Base-by-base conservation (phyloP, 2,329 filamentous ascomycete genomes). In the Lachnellula arida region DNA sequence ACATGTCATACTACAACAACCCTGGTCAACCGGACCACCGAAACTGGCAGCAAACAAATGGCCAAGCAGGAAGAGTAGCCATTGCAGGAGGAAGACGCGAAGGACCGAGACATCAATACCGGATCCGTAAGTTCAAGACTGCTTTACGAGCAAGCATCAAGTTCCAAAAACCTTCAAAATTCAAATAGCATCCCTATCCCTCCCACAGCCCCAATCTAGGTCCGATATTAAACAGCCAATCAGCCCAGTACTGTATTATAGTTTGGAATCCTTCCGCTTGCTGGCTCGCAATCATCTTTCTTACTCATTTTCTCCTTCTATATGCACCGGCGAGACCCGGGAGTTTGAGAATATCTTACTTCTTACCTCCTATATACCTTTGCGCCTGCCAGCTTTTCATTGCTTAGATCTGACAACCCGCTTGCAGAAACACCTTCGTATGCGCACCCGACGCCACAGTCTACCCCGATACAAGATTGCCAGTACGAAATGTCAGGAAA, bases 401-500 rank as follows among this genome's bases (percentile, higher is more conserved):
- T 11, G 19, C 15, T 15, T 17, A 44, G 17, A 44, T 44, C 42
- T 44, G 42, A 44, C 42, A 9, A 11, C 15, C 17, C 17, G 42
- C 42, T 28, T 28, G 25, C 25, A 44, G 42, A 44, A 44, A 15
- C n/a, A 11, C 42, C 42, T 19, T 44, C 42, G n/a, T 44, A 15
- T 17, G 42, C 42, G 42, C 42, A 44, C 17, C 42, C 42, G 15
- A 3, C n/a, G 42, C 4, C 42, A n/a, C 42, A 17, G 42, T 44
- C 42, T 17, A 17, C 42, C 9, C 42, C 9, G 28, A 19, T 22
- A n/a, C 11, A 52, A 25, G n/a, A 22, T 15, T 15, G 14, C 40
- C 15, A 19, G 9, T 44, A 44, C 49, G 32, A 43, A 25, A 61
- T 61, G 59, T 47, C 44, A 40, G 56, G 51, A 40, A 52, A 55